Conservation (phyloP, 2,329 filamentous ascomycete species). For the Colletotrichum ledebouriae region DNA sequence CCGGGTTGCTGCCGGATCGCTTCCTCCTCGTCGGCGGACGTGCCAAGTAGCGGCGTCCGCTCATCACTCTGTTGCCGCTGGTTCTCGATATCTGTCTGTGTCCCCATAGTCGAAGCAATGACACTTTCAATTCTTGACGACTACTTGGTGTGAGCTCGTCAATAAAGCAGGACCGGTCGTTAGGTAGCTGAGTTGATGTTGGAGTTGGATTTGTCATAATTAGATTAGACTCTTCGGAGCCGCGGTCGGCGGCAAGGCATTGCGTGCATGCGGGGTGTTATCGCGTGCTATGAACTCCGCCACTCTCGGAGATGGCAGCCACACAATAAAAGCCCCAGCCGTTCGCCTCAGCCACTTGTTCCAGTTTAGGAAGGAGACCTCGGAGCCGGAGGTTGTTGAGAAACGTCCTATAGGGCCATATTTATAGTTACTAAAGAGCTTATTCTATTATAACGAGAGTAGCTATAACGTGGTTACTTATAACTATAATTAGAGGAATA, state of each 20-base stretch:
- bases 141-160: too few species aligned
- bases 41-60: constrained; percentile 45
- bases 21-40: constrained; percentile 17
- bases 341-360: too few species aligned
- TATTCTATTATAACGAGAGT: too few species aligned
- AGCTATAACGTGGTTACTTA: too few species aligned
- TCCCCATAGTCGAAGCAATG: constrained; percentile 14
- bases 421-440: too few species aligned
- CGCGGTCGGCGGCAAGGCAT: constrained; percentile 35
- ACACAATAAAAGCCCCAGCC: neutral
- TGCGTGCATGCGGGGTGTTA: constrained; percentile 39
- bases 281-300: constrained; percentile 40
- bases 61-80: constrained; percentile 37
- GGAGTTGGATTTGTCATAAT: constrained; percentile 17
- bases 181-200: constrained; percentile 4
- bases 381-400: too few species aligned
- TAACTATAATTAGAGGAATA: too few species aligned
- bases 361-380: neutral
- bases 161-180: too few species aligned
- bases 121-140: neutral
- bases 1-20: constrained; percentile 9
- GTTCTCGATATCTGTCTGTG: constrained; percentile 25
- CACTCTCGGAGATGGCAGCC: constrained; percentile 22
- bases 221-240: constrained; percentile 24
- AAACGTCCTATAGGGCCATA: too few species aligned